Percentiles rank a stretch among this genome's conserved stretches.
phyloP scores from a whole-genome alignment of 805 yeast species.

The Metschnikowia matae region DNA sequence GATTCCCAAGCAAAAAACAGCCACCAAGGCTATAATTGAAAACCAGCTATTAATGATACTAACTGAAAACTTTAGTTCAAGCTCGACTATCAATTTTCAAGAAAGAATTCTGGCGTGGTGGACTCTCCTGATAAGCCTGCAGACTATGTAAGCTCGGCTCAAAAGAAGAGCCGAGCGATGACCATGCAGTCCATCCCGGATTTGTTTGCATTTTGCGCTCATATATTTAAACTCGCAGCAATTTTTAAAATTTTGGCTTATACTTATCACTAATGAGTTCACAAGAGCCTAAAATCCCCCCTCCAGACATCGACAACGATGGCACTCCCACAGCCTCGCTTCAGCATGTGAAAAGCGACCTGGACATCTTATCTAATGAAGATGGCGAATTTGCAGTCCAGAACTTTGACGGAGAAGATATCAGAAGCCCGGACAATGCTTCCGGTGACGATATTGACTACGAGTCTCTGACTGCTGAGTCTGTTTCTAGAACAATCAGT shows the following conservation, averaged over 20 bases:
- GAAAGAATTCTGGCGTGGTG: not conserved
- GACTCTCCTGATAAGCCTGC: too few species aligned
- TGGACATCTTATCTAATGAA: constrained; percentile 7
- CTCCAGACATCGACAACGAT: not conserved
- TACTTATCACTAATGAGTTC: not conserved
- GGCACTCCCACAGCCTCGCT: constrained; percentile 3
- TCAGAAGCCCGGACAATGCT: not conserved
- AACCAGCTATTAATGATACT: too few species aligned
- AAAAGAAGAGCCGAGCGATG: not conserved
- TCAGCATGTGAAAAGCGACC: constrained; percentile 8
- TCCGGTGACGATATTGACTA: constrained; percentile 6
- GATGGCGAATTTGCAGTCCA: constrained; percentile 8
- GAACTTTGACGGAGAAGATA: constrained; percentile 8
- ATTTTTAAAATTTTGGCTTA: not conserved
- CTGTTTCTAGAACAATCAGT: constrained; percentile 13
- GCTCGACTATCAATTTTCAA: not conserved
- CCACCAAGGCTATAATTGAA: too few species aligned
- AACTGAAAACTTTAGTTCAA: not conserved
- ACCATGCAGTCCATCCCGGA: not conserved
- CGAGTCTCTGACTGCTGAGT: constrained; percentile 13
- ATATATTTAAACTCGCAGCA: not conserved
- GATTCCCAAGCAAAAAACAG: too few species aligned
- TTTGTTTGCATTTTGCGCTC: not conserved
- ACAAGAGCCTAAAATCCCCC: not conserved
- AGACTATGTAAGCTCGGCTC: not conserved